Base-by-base conservation (phyloP, 2,329 filamentous ascomycete species). In the Verruconis gallopava region DNA sequence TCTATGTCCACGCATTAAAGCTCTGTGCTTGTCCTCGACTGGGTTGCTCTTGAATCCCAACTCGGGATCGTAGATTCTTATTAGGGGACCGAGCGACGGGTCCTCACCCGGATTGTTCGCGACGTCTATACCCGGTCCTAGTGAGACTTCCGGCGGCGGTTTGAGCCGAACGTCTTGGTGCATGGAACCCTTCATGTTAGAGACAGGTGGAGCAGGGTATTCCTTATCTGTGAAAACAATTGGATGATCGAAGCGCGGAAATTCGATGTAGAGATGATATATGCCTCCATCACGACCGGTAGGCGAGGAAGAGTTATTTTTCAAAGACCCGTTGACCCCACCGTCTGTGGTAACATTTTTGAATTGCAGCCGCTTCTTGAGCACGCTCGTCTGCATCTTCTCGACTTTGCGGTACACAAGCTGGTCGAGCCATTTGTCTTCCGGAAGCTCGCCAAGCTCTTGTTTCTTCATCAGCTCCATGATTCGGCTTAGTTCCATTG, bases 401-500 rank as follows among this genome's bases (percentile, higher is more conserved):
- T 94, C 89, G 46, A 93, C 79, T 40, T 81, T 81, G 32, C 89
- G 79, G 57, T 93, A 98, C 2, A 95, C 88, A 51, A 96, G 72
- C 54, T 91, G 84, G 58, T 98, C 91, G 34, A 98, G 73, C 93
- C 91, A 98, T 53, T 93, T 85, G 37, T 94, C 82, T 13, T 86
- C 77, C 1, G 85, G 79, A 19, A 98, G 89, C 57, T 98, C 91
- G 14, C 86, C 88, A 81, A 95, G 93, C 57, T 98, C 93, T 55
- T 96, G 91, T 62, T 94, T 93, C 63, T 98, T 98, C 57, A 98
- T 82, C 17, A 96, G 62, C 42, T 77, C 80, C 55, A 96, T 88
- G 50, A 98, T 73, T 14, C 91, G 73, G 52, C 95, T 86, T 47
- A 95, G 72, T 60, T 98, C 91, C 41, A 85, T 78, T 46, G 93